These are phyloP conservation scores for Aristolochia contorta DNA, from an alignment of 164 flowering plant genomes.

Conservation along the genomic window DNA sequence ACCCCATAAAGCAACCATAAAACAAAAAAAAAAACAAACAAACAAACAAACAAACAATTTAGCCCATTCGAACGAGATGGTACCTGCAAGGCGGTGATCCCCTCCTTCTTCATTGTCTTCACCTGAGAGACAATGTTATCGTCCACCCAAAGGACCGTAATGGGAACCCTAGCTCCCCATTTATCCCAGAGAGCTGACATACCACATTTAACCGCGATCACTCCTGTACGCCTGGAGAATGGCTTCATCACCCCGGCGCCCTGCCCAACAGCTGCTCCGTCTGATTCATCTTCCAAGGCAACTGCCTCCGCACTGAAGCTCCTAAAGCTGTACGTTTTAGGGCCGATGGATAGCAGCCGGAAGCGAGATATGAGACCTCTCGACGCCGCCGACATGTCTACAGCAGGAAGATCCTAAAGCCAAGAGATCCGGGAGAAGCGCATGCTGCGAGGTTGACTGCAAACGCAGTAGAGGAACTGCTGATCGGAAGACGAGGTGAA, in stretches of 20 bases:
- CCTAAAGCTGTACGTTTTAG: constrained; percentile 14
- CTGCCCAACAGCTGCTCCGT: constrained; percentile 28
- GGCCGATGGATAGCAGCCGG: constrained; percentile 20
- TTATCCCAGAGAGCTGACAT: constrained; percentile 94
- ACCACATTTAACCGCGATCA: constrained; percentile 82
- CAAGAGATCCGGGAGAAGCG: background rate
- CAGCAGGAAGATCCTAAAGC: background rate
- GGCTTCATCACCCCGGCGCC: constrained; percentile 50
- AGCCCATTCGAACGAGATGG: background rate
- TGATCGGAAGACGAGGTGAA: background rate
- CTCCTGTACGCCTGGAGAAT: constrained; percentile 66
- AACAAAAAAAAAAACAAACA: background rate
- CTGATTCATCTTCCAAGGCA: constrained; percentile 10
- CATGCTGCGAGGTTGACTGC: background rate
- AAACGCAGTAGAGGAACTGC: background rate
- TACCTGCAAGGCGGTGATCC: constrained; percentile 76
- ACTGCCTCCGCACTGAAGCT: constrained; percentile 24
- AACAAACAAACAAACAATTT: background rate
- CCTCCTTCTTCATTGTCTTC: constrained; percentile 83
- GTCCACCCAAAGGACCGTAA: constrained; percentile 72
- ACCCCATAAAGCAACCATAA: constrained; percentile 3
- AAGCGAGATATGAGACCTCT: constrained; percentile 63
- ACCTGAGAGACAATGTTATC: constrained; percentile 87
- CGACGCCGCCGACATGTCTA: constrained; percentile 47
- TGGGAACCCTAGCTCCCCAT: constrained; percentile 88